These are phyloP conservation scores for Eucalyptus rudis DNA, from an alignment of 345 rosid genomes.

Conservation along the genomic window DNA sequence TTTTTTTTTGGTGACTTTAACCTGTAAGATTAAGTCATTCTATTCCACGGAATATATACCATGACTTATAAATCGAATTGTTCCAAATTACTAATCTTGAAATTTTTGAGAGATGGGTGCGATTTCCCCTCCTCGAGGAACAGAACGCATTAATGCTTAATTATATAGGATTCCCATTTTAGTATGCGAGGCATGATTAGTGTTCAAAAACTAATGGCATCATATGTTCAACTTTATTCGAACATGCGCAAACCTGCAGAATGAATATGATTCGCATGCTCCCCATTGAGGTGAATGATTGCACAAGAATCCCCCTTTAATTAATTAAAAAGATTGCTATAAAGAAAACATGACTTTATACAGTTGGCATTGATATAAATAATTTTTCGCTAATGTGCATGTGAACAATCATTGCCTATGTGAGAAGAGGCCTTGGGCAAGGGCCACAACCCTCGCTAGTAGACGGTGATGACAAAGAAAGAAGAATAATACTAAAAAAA, in stretches of 20 bases:
- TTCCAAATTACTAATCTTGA: neutral
- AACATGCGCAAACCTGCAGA: neutral
- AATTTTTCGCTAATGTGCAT: too few species aligned
- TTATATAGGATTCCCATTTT: neutral
- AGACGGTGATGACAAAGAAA: neutral
- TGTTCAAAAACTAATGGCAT: neutral
- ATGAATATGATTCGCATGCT: neutral
- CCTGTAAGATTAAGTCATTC: neutral
- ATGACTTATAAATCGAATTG: neutral
- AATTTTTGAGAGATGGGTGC: neutral
- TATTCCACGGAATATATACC: neutral
- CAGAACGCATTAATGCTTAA: neutral
- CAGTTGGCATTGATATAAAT: too few species aligned
- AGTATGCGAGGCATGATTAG: neutral
- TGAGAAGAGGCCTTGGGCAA: neutral
- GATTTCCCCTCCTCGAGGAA: neutral
- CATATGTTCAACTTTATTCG: neutral
- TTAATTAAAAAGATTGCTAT: neutral
- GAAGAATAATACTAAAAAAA: neutral
- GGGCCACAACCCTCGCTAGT: neutral
- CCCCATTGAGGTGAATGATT: neutral
- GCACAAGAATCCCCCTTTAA: neutral
- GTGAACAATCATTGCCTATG: neutral
- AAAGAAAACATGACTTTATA: neutral
- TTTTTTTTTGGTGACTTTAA: neutral